These are phyloP conservation scores for Cryphonectria nitschkei DNA, from an alignment of 2,329 filamentous ascomycete species.

Conservation along the genomic window DNA sequence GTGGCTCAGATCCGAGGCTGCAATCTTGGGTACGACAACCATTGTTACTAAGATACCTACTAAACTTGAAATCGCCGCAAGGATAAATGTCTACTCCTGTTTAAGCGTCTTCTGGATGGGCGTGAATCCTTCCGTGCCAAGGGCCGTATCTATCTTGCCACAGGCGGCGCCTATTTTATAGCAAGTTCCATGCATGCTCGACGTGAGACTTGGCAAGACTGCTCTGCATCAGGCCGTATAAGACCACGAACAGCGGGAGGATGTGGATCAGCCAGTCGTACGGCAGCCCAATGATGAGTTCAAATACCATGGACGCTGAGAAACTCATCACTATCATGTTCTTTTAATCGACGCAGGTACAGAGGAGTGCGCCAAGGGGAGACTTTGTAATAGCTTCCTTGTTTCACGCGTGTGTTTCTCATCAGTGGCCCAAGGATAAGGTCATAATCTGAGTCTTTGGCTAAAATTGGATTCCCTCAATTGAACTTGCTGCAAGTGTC, in stretches of 20 bases:
- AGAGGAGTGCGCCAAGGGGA: slow-evolving; percentile 49
- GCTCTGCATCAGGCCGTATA: slow-evolving; percentile 54
- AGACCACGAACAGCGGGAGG: slow-evolving; percentile 54
- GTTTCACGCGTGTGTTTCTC: not conserved
- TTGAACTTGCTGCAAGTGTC: slow-evolving; percentile 1
- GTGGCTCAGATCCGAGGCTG: not conserved
- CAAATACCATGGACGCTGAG: slow-evolving; percentile 47
- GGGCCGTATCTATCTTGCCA: slow-evolving; percentile 53
- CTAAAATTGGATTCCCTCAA: not conserved
- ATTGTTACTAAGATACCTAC: slow-evolving; percentile 2
- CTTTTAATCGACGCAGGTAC: slow-evolving; percentile 52
- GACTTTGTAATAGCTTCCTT: no score
- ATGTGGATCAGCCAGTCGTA: slow-evolving; percentile 48
- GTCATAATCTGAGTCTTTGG: not conserved
- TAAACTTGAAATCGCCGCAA: not conserved
- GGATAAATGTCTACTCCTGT: slow-evolving; percentile 1
- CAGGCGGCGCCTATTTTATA: slow-evolving; percentile 51
- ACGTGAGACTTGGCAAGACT: slow-evolving; percentile 44
- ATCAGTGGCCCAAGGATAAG: not conserved
- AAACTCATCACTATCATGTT: slow-evolving; percentile 57
- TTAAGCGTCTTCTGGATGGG: slow-evolving; percentile 49
- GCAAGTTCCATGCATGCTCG: slow-evolving; percentile 52
- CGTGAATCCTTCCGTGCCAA: slow-evolving; percentile 55
- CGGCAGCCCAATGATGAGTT: slow-evolving; percentile 54
- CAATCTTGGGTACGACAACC: not conserved